A percentile compares a stretch with the other conserved stretches of the same genome.
These are phyloP conservation scores for Mycosphaerella sp. DNA, from an alignment of 2,329 filamentous ascomycete species.

Conservation along the genomic window DNA sequence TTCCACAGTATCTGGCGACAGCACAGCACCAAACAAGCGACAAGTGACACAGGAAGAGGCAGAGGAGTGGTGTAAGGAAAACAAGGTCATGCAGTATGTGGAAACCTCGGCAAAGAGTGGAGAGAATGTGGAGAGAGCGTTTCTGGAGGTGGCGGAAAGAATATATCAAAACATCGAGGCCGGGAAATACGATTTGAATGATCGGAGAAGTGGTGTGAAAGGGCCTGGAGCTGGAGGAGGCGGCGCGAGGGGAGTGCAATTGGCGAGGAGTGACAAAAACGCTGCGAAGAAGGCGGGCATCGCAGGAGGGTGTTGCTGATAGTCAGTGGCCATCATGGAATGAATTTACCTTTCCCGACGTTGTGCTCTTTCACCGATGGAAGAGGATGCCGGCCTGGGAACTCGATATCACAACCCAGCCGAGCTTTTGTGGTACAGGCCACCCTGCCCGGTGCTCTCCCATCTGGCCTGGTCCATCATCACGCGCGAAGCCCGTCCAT, in stretches of 20 bases:
- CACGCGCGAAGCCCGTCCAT: too few relatives aligned
- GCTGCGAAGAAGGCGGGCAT: slow-evolving; percentile 30
- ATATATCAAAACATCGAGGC: slow-evolving; percentile 97
- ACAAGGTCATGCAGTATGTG: slow-evolving; percentile 86
- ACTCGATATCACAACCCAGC: too few relatives aligned
- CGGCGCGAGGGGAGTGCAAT: slow-evolving; percentile 39
- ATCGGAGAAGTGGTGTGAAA: slow-evolving; percentile 87
- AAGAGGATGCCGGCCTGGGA: too few relatives aligned
- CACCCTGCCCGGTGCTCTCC: too few relatives aligned
- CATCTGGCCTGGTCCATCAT: too few relatives aligned
- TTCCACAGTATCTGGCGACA: slow-evolving; percentile 35
- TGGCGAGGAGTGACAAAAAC: slow-evolving; percentile 39
- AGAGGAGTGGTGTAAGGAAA: slow-evolving; percentile 77
- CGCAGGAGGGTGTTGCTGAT: slow-evolving; percentile 26
- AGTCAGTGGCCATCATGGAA: not conserved
- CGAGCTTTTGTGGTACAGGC: too few relatives aligned
- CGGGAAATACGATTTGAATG: slow-evolving; percentile 89
- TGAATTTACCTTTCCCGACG: not conserved
- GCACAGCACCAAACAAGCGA: slow-evolving; percentile 53
- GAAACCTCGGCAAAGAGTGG: slow-evolving; percentile 96
- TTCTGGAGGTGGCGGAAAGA: slow-evolving; percentile 85
- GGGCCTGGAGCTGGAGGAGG: slow-evolving; percentile 50
- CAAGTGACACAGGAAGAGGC: slow-evolving; percentile 80
- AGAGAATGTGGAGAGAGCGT: slow-evolving; percentile 87
- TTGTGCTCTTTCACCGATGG: not conserved